Conservation (phyloP, 2,329 filamentous ascomycete genomes). For the Aspergillus pseudoviridinutans region DNA sequence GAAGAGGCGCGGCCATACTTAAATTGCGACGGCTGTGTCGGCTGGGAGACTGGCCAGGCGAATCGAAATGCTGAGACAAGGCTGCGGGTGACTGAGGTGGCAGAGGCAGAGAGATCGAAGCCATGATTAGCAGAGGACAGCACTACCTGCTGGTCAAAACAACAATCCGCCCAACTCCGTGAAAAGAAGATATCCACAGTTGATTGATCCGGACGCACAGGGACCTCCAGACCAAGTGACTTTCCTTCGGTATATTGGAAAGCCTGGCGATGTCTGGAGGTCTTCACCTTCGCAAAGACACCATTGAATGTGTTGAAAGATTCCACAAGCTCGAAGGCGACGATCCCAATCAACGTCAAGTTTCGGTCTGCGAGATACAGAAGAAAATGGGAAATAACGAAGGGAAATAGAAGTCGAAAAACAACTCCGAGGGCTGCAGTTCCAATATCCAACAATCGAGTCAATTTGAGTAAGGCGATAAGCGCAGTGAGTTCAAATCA, state of each 20-base stretch:
- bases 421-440: not conserved
- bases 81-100: slow-evolving; percentile 24
- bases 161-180: slow-evolving; percentile 5
- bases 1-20: slow-evolving; percentile 34
- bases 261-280: slow-evolving; percentile 25
- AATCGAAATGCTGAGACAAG: slow-evolving; percentile 26
- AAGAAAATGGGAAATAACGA: not conserved
- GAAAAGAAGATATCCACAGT: slow-evolving; percentile 6
- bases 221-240: slow-evolving; percentile 27
- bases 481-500: slow-evolving; percentile 3
- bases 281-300: slow-evolving; percentile 17
- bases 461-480: slow-evolving; percentile 1
- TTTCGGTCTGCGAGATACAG: not conserved
- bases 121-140: slow-evolving; percentile 21
- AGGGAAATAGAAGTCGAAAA: not conserved
- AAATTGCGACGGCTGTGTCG: slow-evolving; percentile 22
- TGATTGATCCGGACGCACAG: slow-evolving; percentile 18
- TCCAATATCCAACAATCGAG: not conserved
- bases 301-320: slow-evolving; percentile 17
- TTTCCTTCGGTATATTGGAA: slow-evolving; percentile 22
- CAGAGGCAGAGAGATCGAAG: slow-evolving; percentile 35
- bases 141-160: not conserved
- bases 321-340: not conserved
- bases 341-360: not conserved
- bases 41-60: slow-evolving; percentile 14